Percentiles rank a stretch among this genome's conserved stretches.
These are phyloP conservation scores for Capsella rubella DNA, from an alignment of 441 rosid species.

Conservation along the genomic window DNA sequence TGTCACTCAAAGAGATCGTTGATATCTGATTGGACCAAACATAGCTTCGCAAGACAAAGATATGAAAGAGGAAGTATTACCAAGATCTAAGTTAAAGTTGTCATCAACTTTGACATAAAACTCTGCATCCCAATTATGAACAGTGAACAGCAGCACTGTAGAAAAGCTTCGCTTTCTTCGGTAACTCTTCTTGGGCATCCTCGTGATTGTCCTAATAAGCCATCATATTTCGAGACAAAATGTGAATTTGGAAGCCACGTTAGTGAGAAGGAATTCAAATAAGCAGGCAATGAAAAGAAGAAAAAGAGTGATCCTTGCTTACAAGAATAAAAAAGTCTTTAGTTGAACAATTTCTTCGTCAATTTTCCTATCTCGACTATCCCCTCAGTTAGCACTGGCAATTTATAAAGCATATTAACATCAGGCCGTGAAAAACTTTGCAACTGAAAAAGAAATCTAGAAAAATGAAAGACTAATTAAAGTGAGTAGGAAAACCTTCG, in stretches of 20 bases:
- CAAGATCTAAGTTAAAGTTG: conserved; percentile 78
- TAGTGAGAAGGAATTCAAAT: conserved; percentile 10
- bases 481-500: conserved; percentile 69
- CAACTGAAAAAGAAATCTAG: background rate
- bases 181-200: conserved; percentile 94
- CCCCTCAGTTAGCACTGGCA: conserved; percentile 89
- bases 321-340: conserved; percentile 91
- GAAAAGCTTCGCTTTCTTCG: conserved; percentile 88
- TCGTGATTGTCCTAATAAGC: conserved; percentile 86
- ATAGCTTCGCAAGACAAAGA: conserved; percentile 30
- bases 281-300: background rate
- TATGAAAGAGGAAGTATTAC: conserved; percentile 49
- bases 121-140: conserved; percentile 93
- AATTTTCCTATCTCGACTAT: conserved; percentile 87
- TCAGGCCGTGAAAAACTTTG: conserved; percentile 9
- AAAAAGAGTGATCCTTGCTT: conserved; percentile 43
- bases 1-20: conserved; percentile 8
- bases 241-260: conserved; percentile 24
- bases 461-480: conserved; percentile 37
- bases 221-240: conserved; percentile 3
- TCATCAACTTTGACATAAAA: conserved; percentile 93
- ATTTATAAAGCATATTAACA: conserved; percentile 42
- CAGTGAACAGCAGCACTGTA: conserved; percentile 69
- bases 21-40: conserved; percentile 6
- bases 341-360: conserved; percentile 66